phyloP scores from a whole-genome alignment of 768 basidiomycete genomes.

The Hebeloma cylindrosporum region DNA sequence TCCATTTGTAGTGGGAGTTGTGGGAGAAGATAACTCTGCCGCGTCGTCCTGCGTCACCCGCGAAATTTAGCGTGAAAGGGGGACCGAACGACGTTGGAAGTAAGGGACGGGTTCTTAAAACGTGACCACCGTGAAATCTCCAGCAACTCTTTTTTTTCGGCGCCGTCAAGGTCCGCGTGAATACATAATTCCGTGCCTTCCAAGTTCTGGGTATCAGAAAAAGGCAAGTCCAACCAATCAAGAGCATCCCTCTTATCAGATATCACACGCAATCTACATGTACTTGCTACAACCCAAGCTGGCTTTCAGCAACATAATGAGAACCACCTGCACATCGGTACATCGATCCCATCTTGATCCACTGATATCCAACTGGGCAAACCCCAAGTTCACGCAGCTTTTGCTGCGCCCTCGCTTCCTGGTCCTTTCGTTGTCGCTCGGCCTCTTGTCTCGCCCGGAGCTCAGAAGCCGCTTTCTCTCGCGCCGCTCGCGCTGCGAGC shows the following conservation, averaged over 20 bases:
- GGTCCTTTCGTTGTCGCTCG: slow-evolving; percentile 21
- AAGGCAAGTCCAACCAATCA: too few relatives aligned
- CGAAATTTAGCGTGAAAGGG: neutral
- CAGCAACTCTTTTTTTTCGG: too few relatives aligned
- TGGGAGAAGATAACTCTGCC: slow-evolving; percentile 1
- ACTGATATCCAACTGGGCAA: slow-evolving; percentile 34
- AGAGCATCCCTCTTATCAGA: neutral
- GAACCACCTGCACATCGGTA: slow-evolving; percentile 29
- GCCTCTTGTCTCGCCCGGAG: slow-evolving; percentile 20
- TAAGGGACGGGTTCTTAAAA: too few relatives aligned
- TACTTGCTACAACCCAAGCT: slow-evolving; percentile 17
- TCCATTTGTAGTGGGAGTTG: slow-evolving; percentile 33
- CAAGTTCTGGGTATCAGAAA: too few relatives aligned
- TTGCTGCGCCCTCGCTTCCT: slow-evolving; percentile 44
- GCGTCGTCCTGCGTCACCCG: too few relatives aligned
- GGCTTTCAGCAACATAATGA: slow-evolving; percentile 22
- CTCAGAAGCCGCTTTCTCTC: slow-evolving; percentile 16
- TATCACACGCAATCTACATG: neutral
- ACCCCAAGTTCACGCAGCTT: slow-evolving; percentile 47
- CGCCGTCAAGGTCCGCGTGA: too few relatives aligned
- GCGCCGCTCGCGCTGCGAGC: slow-evolving; percentile 14
- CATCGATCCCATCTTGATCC: slow-evolving; percentile 46
- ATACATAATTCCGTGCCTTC: too few relatives aligned
- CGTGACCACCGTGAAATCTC: too few relatives aligned
- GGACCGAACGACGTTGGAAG: too few relatives aligned